These are phyloP conservation scores for Cytospora paraplurivora DNA, from an alignment of 2,329 filamentous ascomycete genomes.

Conservation along the genomic window DNA sequence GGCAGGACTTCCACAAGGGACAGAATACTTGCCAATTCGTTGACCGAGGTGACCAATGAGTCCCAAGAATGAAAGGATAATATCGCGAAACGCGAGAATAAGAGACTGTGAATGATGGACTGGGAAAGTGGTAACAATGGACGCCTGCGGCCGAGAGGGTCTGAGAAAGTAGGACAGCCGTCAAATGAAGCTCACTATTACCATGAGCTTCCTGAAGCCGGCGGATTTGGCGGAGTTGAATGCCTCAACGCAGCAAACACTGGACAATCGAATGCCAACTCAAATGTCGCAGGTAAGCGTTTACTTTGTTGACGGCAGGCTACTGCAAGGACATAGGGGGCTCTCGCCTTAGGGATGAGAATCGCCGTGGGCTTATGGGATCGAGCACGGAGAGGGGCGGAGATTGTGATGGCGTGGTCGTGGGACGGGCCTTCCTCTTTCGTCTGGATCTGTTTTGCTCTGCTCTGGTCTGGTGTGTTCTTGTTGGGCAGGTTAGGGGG, in stretches of 20 bases:
- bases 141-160: slow-evolving; percentile 58
- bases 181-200: slow-evolving; percentile 49
- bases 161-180: slow-evolving; percentile 44
- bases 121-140: slow-evolving; percentile 45
- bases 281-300: slow-evolving; percentile 19
- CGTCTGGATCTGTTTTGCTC: background rate
- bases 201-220: slow-evolving; percentile 41
- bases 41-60: slow-evolving; percentile 18
- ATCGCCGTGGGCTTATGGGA: slow-evolving; percentile 15
- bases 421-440: slow-evolving; percentile 10
- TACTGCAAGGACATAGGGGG: slow-evolving; percentile 26
- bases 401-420: slow-evolving; percentile 17
- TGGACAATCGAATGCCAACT: slow-evolving; percentile 30
- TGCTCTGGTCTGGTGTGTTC: background rate
- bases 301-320: slow-evolving; percentile 23
- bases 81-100: slow-evolving; percentile 30
- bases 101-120: slow-evolving; percentile 42
- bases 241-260: slow-evolving; percentile 32
- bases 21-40: slow-evolving; percentile 27
- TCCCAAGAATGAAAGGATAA: slow-evolving; percentile 12
- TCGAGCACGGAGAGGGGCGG: slow-evolving; percentile 21
- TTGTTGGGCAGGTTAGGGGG: slow-evolving; percentile 14
- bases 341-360: slow-evolving; percentile 13
- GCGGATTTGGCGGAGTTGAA: slow-evolving; percentile 21
- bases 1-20: background rate